Evolutionary conservation across 441 rosid genomes (phyloP), one percentile per base, ranked within the genome.

Genomic region (Raphanus hybrid): DNA sequence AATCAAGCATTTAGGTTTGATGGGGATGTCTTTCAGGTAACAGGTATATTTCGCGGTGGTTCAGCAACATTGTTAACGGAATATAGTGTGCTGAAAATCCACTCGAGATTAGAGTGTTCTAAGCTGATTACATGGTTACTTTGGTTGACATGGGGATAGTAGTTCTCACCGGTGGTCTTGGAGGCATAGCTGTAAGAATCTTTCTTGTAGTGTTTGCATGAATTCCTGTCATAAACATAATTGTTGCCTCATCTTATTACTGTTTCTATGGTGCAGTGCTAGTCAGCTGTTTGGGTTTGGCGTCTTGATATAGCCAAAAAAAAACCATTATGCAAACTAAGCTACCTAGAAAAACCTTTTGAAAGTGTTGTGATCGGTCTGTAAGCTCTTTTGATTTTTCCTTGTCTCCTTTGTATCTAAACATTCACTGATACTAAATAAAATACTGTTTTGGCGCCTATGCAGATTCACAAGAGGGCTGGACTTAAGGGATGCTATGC

Each of bases 261-360:
- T 71, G 48, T 54, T 69, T 75, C 37, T 78, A 39, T 74, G 50
- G 12, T 62, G 63, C 71, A 95, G 92, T 91, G 85, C 76, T 95
- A 98, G 97, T 86, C 90, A 34, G 87, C 88, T 67, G 85, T 95
- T 78, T 74, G 90, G 76, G 85, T 95, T 78, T 74, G 90, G 76
- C 99, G 97, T 6, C 71, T 95, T 76, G 99, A 91, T 71, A 96
- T 95, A 64, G 97, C 96, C 6, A 95, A 93, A 84, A 93, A 6
- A 95, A 95, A 84, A 93, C 97, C 35, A 85, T 95, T 27, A 93
- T 91, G 75, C 97, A 93, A 84, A 95, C 97, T 86, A 81, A 82
- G 75, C 79, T 78, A 79, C 81, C 41, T 73, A 91, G 15, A 84
- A 87, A 76, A 93, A 89, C 78, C 96, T 95, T 48, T 87, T 93